Conservation (phyloP, 306 rosid genomes). For the cucumber (Cucumis sativus) region DNA sequence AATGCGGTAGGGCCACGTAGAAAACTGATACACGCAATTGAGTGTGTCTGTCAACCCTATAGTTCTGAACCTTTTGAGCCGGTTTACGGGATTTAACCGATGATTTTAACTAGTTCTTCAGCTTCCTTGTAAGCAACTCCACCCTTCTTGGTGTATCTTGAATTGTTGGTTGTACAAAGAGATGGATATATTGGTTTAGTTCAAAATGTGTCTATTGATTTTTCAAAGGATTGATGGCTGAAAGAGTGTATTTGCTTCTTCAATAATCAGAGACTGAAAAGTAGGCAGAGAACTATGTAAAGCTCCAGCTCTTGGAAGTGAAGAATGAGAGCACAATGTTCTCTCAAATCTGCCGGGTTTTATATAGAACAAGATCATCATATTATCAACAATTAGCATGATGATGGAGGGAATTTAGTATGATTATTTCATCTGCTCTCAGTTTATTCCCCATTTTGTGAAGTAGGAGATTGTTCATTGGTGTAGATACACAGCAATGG, state of each 20-base stretch:
- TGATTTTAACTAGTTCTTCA: neutral
- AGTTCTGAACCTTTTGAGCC: conserved; percentile 34
- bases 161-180: neutral
- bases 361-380: neutral
- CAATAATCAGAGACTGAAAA: neutral
- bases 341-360: neutral
- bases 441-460: neutral
- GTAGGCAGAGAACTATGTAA: neutral
- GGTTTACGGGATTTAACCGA: neutral
- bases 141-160: neutral
- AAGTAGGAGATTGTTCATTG: neutral
- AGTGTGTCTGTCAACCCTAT: conserved; percentile 79
- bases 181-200: neutral
- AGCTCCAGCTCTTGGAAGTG: neutral
- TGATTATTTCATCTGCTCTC: neutral
- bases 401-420: neutral
- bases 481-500: neutral
- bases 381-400: neutral
- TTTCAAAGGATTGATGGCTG: neutral
- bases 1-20: conserved; percentile 93
- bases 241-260: neutral
- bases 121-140: neutral
- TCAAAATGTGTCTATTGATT: neutral
- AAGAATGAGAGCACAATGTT: neutral
- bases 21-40: conserved; percentile 85